Conservation (phyloP, 257 asterid species). For the Ilex asprella region DNA sequence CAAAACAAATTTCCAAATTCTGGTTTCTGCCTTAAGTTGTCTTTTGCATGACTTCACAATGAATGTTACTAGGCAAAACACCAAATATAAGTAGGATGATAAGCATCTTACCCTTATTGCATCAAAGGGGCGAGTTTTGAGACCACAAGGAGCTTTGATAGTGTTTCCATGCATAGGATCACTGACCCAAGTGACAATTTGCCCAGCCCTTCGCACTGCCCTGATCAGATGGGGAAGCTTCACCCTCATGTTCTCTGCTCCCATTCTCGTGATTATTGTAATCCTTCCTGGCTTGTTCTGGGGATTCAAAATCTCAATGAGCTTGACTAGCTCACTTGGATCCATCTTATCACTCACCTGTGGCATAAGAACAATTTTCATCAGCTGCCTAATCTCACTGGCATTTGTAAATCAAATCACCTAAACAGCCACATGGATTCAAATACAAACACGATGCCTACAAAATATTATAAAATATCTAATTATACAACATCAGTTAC, state of each 20-base stretch:
- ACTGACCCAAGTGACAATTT: constrained; percentile 77
- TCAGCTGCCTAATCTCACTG: constrained; percentile 15
- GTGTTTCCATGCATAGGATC: constrained; percentile 96
- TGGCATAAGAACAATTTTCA: not conserved
- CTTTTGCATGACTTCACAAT: too few relatives aligned
- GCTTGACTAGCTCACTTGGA: constrained; percentile 65
- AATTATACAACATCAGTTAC: constrained; percentile 16
- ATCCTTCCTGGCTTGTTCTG: constrained; percentile 70
- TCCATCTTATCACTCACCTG: constrained; percentile 86
- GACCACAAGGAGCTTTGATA: constrained; percentile 85
- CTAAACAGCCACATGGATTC: not conserved
- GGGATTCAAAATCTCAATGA: constrained; percentile 71
- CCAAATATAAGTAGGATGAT: too few relatives aligned
- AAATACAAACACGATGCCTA: not conserved
- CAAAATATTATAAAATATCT: not conserved
- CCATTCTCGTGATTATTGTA: constrained; percentile 82
- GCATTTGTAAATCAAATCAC: not conserved
- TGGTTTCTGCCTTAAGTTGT: too few relatives aligned
- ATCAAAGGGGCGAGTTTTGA: constrained; percentile 79
- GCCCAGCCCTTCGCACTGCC: constrained; percentile 79
- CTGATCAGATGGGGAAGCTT: constrained; percentile 78
- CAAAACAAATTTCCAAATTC: too few relatives aligned
- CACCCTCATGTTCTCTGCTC: constrained; percentile 87
- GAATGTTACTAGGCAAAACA: too few relatives aligned
- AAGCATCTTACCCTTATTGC: constrained; percentile 63